Evolutionary conservation across 208 protist genomes (phyloP).

Genomic region (Trypanosomatidae sp.): DNA sequence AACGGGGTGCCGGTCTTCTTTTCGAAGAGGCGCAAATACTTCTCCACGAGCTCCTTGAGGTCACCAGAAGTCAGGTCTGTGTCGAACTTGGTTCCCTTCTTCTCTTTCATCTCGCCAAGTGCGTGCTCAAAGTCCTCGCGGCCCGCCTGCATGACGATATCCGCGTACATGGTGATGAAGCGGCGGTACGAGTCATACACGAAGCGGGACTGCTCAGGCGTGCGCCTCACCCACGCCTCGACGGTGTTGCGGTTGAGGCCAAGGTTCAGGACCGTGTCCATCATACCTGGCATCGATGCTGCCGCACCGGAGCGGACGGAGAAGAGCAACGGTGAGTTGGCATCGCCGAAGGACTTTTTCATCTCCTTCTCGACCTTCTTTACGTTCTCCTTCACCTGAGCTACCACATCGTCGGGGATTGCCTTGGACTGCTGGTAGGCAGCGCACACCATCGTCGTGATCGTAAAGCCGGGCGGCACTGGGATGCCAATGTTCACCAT

Average conservation of each 20-base stretch:
- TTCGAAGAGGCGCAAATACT: conserved; percentile 73
- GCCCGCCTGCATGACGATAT: conserved; percentile 91
- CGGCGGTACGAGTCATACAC: conserved; percentile 95
- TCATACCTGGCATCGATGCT: conserved; percentile 97
- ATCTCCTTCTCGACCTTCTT: conserved; percentile 83
- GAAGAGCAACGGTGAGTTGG: conserved; percentile 89
- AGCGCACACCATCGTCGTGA: conserved; percentile 89
- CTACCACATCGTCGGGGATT: conserved; percentile 54
- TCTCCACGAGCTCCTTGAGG: conserved; percentile 66
- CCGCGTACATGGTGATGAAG: conserved; percentile 95
- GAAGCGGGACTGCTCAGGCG: conserved; percentile 81
- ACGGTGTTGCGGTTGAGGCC: conserved; percentile 90
- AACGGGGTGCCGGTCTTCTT: conserved; percentile 74
- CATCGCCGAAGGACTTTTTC: conserved; percentile 80
- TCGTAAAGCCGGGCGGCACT: conserved; percentile 94
- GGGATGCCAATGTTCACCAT: conserved; percentile 93
- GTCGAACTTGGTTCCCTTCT: conserved; percentile 75
- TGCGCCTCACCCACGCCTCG: conserved; percentile 65
- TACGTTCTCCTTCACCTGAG: conserved; percentile 73
- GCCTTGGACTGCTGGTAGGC: conserved; percentile 69
- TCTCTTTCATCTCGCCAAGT: conserved; percentile 76
- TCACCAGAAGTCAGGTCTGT: conserved; percentile 82
- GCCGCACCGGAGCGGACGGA: conserved; percentile 94
- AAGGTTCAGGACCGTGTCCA: conserved; percentile 96
- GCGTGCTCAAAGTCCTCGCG: conserved; percentile 89